Evolutionary conservation across 148 eudicot species (phyloP).

Genomic region (Gaultheria prostrata): DNA sequence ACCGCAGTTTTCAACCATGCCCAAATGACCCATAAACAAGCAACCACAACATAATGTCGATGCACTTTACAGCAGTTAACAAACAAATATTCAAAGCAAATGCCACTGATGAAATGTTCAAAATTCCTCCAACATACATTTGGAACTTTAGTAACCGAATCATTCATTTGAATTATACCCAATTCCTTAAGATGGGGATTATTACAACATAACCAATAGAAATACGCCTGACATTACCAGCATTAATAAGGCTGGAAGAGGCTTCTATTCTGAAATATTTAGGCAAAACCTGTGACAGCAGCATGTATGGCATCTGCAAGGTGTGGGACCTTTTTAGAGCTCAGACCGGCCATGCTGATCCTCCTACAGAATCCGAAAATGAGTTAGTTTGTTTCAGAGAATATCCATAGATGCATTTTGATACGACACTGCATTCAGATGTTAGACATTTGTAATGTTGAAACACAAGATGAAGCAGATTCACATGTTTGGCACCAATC

Average conservation of each 20-base stretch:
- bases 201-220: constrained; percentile 3
- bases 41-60: neutral
- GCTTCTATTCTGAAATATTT: constrained; percentile 10
- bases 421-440: neutral
- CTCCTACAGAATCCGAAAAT: constrained; percentile 45
- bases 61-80: neutral
- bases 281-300: constrained; percentile 57
- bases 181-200: neutral
- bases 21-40: neutral
- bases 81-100: neutral
- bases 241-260: constrained; percentile 10
- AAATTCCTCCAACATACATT: neutral
- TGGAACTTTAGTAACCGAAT: neutral
- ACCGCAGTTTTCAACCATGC: neutral
- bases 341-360: constrained; percentile 99
- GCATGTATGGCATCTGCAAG: constrained; percentile 96
- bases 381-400: neutral
- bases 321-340: constrained; percentile 82
- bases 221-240: neutral
- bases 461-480: neutral
- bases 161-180: constrained; percentile 1
- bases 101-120: neutral
- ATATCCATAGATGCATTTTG: neutral
- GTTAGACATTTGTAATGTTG: neutral
- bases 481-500: neutral